Evolutionary conservation across 2,329 filamentous ascomycete species (phyloP), one percentile per base, ranked within the genome.

Genomic region (Cordyceps farinosa): DNA sequence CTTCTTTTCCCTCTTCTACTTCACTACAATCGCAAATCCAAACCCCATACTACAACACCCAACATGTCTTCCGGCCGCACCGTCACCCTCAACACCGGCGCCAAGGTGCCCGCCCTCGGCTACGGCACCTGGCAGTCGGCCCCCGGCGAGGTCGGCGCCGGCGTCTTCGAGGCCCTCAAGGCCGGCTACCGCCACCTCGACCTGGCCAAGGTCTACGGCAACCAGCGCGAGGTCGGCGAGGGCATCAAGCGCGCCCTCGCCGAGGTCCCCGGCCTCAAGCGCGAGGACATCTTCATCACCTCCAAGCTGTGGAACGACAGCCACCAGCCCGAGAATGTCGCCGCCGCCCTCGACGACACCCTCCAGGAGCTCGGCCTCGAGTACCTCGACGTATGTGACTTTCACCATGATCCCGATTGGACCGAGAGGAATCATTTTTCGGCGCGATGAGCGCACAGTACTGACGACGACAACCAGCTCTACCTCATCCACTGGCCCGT

Each of bases 401-500:
- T 34, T 13, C 13, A 9, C 5, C 7, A 3, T 22, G 40, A 29
- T 15, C 29, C 10, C 30, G n/a, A 45, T 61, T 52, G 57, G 30
- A 15, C 2, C 3, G 1, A 30, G 2, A n/a, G 5, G 4, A 22
- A 9, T 1, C 30, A 42, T 17, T 27, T 51, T 52, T 34, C 8
- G n/a, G 27, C 6, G 27, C 36, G 45, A 15, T 40, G 10, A 36
- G 32, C 29, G 5, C 22, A 34, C 8, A 34, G 11, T n/a, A n/a
- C 57, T 50, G 22, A 47, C 42, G 5, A 29, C 48, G 30, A 22
- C 22, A 22, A 34, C 38, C 8, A 80, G 77, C 79, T 87, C 32
- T 87, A 85, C 75, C 79, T 87, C 61, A 85, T 87, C 71, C 85
- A 87, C 77, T 88, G 85, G 85, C 86, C 86, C 32, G 77, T 82